Conservation (phyloP, 23 red algal genomes). For the Gracilaria vermiculophylla region DNA sequence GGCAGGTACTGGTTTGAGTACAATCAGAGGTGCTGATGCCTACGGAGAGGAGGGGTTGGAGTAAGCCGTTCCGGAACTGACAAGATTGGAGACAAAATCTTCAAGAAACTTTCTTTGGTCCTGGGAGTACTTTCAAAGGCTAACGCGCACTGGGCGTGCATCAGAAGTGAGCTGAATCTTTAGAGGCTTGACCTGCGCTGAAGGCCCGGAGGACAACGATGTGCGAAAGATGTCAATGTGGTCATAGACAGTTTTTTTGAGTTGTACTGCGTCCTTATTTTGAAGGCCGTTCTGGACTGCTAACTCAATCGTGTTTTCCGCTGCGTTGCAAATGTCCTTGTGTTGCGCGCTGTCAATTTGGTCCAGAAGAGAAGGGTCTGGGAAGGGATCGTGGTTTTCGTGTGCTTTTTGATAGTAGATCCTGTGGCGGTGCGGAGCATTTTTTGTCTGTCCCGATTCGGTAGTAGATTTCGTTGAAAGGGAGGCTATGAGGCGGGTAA, state of each 20-base stretch:
- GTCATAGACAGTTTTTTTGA: background rate
- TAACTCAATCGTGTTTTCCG: background rate
- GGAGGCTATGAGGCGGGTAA: background rate
- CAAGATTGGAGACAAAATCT: slow-evolving; percentile 1
- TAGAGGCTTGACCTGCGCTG: background rate
- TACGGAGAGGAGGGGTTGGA: slow-evolving; percentile 6
- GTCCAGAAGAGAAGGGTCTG: slow-evolving; percentile 14
- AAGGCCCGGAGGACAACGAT: background rate
- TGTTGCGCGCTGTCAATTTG: background rate
- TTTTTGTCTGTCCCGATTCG: background rate
- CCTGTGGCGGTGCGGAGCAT: background rate
- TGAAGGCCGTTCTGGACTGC: background rate
- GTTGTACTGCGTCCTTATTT: background rate
- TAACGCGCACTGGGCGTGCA: background rate
- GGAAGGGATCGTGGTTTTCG: background rate
- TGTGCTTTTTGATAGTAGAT: background rate
- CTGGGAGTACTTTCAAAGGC: slow-evolving; percentile 19
- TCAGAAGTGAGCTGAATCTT: background rate
- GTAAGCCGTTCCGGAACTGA: background rate
- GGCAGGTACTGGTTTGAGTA: background rate
- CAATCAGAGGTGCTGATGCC: slow-evolving; percentile 16
- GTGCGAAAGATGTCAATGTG: slow-evolving; percentile 22
- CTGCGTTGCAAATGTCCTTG: background rate
- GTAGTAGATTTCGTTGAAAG: background rate
- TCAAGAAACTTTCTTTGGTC: slow-evolving; percentile 13